A percentile compares a stretch with the other conserved stretches of the same genome.
Conservation (phyloP, 1,284 basidiomycete genomes). For the Austroboletus novae-zelandiae region DNA sequence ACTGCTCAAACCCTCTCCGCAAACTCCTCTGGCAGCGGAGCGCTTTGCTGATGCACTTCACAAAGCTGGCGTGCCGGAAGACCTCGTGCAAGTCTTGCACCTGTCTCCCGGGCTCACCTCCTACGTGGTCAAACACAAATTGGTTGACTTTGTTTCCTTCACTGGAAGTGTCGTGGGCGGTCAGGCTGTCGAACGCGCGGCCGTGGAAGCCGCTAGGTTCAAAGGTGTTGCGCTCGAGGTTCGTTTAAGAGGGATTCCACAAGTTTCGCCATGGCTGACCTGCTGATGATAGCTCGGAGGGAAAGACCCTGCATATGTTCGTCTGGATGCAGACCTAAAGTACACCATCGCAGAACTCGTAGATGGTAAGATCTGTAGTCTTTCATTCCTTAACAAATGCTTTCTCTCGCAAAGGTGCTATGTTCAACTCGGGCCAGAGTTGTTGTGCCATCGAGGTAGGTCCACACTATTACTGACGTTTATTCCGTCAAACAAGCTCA, state of each 20-base stretch:
- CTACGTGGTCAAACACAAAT: conserved; percentile 63
- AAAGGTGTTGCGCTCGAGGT: conserved; percentile 81
- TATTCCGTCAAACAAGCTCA: not conserved
- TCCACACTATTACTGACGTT: not conserved
- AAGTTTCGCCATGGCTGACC: conserved; percentile 1
- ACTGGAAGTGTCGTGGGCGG: conserved; percentile 83
- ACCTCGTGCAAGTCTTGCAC: conserved; percentile 80
- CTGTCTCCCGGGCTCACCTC: conserved; percentile 67
- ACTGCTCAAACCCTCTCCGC: conserved; percentile 91
- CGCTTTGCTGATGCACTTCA: conserved; percentile 69
- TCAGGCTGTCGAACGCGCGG: conserved; percentile 60
- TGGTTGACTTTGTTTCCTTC: conserved; percentile 83
- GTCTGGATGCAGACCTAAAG: conserved; percentile 79
- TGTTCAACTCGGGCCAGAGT: conserved; percentile 96
- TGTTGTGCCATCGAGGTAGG: conserved; percentile 82
- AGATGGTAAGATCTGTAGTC: conserved; percentile 53
- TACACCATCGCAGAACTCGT: conserved; percentile 86
- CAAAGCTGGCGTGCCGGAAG: conserved; percentile 74
- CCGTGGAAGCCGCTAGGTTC: conserved; percentile 64
- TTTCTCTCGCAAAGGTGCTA: conserved; percentile 54
- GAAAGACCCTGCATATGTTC: conserved; percentile 94
- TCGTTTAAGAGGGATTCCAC: not conserved
- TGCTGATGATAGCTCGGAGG: conserved; percentile 75
- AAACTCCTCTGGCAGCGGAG: conserved; percentile 88
- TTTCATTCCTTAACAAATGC: not conserved